Base-by-base conservation (phyloP, 495 filamentous ascomycete species). In the Parachaetomium inaequale region DNA sequence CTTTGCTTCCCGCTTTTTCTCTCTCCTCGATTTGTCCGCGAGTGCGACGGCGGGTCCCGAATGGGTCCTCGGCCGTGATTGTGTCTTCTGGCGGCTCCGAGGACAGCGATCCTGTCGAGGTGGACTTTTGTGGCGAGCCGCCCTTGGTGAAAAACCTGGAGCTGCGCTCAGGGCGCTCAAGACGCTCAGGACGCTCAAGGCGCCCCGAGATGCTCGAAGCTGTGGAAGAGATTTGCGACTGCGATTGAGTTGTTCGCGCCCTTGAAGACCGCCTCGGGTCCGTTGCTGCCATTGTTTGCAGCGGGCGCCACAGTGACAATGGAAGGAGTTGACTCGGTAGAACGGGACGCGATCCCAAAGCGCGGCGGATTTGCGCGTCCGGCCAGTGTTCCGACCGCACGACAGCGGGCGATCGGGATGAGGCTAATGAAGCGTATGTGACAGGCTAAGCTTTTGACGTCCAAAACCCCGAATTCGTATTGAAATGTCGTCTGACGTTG, bases 221-320 rank as follows among this genome's bases (percentile, higher is more conserved):
- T 54, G 84, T 86, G 23, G 92, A 91, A 43, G 92, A 93, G 70
- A 90, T 86, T 59, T 91, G 87, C 46, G 87, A 85, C 66, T 85
- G 82, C 61, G 90, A 86, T 76, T 94, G 90, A 63, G 88, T 85
- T 63, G 84, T 85, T 74, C 92, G 91, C 78, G 92, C 90, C 76
- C 94, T 87, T 68, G 93, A 94, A 54, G 92, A 96, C 73, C 94
- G 91, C 74, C 94, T 88, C 68, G 92, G 89, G 68, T 90, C 88
- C 78, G 69, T 65, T 61, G 74, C 78, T 74, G 80, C 80, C 80
- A 82, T 82, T 74, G 76, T 75, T 76, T 62, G 68, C 65, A 61
- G 64, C 63, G 55, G 64, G 59, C 56, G 70, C 62, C 67, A 61
- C 59, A 66, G 66, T 62, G 36, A 59, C 52, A 63, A 60, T 55